phyloP scores from a whole-genome alignment of 192 early-diverging fungal species.

The Linnemannia schmuckeri region DNA sequence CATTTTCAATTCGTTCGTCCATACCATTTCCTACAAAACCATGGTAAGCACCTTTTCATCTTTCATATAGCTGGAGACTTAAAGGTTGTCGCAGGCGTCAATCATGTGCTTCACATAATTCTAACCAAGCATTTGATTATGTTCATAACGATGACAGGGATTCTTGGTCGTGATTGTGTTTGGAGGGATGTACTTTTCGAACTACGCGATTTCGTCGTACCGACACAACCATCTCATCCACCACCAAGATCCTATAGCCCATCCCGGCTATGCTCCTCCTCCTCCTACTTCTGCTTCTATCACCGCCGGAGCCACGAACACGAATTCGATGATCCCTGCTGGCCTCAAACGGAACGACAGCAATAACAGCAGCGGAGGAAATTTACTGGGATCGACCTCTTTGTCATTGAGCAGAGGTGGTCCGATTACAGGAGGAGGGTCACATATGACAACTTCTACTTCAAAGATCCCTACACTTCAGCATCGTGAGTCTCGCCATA shows the following conservation, averaged over 20 bases:
- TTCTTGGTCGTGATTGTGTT: conserved; percentile 42
- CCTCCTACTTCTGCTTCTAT: background rate
- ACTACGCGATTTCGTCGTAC: conserved; percentile 39
- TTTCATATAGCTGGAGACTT: background rate
- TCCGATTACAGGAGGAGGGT: background rate
- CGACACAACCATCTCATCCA: conserved; percentile 32
- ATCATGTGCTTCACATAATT: background rate
- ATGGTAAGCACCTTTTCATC: conserved; percentile 63
- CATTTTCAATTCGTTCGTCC: conserved; percentile 85
- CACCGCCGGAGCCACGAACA: background rate
- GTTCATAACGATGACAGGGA: background rate
- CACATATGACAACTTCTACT: background rate
- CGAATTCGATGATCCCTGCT: background rate
- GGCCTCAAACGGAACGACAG: background rate
- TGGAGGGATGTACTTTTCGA: conserved; percentile 41
- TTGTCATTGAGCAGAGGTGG: background rate
- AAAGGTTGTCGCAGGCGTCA: background rate
- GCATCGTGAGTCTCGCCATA: background rate
- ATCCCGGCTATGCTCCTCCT: background rate
- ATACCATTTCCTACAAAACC: conserved; percentile 89
- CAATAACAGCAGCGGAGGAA: background rate
- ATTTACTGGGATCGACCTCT: background rate
- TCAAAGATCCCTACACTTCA: background rate
- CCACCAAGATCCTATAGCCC: conserved; percentile 27
- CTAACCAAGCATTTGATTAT: background rate